Evolutionary conservation across 2,329 filamentous ascomycete genomes (phyloP).

Genomic region (Aspergillus novofumigatus): DNA sequence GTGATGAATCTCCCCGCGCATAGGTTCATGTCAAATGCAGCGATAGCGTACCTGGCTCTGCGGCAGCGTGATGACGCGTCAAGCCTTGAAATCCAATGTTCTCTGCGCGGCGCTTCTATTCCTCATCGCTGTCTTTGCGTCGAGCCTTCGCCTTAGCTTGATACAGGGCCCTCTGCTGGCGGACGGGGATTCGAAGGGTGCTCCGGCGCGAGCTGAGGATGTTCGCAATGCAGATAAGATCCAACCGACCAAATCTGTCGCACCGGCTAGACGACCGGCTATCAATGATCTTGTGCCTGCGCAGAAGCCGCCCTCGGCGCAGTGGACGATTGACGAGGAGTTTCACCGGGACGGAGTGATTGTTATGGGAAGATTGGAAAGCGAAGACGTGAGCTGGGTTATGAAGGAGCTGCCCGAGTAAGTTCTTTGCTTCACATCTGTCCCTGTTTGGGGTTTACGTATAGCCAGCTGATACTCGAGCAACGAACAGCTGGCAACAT

Average conservation of each 20-base stretch:
- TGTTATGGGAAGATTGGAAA: constrained; percentile 38
- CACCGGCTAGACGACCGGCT: background rate
- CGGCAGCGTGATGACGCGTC: background rate
- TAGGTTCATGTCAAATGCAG: no score
- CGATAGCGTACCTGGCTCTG: background rate
- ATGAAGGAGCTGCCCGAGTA: constrained; percentile 41
- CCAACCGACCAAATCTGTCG: background rate
- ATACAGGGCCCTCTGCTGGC: background rate
- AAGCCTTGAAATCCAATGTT: background rate
- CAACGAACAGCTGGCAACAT: constrained; percentile 36
- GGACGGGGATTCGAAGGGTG: background rate
- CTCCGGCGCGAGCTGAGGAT: no score
- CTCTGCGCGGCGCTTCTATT: background rate
- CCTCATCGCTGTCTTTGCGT: background rate
- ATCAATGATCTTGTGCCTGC: background rate
- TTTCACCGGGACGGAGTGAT: constrained; percentile 30
- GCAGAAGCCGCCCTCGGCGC: constrained; percentile 4
- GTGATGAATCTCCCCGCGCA: no score
- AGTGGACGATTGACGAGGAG: constrained; percentile 15
- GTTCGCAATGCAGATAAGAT: background rate
- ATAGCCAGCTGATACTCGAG: background rate
- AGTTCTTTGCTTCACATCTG: constrained; percentile 6
- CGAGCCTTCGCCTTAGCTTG: background rate
- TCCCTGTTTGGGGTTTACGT: background rate
- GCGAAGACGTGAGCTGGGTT: constrained; percentile 44